Evolutionary conservation across 257 asterid species (phyloP).

Genomic region (Agastache rugosa): DNA sequence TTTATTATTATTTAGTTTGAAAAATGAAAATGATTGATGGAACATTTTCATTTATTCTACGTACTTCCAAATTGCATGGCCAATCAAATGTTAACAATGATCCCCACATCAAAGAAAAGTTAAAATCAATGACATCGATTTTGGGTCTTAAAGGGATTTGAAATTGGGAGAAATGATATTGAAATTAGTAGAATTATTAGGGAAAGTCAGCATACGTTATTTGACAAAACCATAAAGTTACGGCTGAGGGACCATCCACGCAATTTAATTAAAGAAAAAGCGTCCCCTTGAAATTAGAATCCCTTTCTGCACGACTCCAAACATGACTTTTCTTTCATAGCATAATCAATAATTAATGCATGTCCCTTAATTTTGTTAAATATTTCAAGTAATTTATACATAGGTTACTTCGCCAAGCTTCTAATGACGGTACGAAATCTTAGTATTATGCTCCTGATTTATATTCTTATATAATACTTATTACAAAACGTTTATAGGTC

Average conservation of each 20-base stretch:
- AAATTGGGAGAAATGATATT: constrained; percentile 33
- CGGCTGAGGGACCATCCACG: constrained; percentile 23
- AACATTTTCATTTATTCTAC: constrained; percentile 16
- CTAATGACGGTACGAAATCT: not conserved
- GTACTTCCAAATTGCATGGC: constrained; percentile 34
- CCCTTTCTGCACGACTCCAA: constrained; percentile 23
- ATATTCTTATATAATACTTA: no score
- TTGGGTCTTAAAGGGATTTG: constrained; percentile 27
- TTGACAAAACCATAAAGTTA: constrained; percentile 27
- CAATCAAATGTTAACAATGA: not conserved
- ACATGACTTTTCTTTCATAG: constrained; percentile 9
- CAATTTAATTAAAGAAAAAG: constrained; percentile 9
- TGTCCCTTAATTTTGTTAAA: not conserved
- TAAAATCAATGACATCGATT: constrained; percentile 2
- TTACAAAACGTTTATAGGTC: no score
- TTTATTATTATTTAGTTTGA: no score
- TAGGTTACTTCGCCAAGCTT: not conserved
- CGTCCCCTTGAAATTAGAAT: constrained; percentile 5
- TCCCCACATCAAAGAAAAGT: not conserved
- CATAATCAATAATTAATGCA: not conserved
- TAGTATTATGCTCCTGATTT: no score
- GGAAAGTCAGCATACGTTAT: constrained; percentile 18
- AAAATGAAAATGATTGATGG: constrained; percentile 41
- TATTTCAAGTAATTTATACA: not conserved
- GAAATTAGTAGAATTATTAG: constrained; percentile 30